Percentiles rank a stretch among this genome's conserved stretches.
phyloP scores from a whole-genome alignment of 331 rosid genomes.

The Acacia pycnantha region DNA sequence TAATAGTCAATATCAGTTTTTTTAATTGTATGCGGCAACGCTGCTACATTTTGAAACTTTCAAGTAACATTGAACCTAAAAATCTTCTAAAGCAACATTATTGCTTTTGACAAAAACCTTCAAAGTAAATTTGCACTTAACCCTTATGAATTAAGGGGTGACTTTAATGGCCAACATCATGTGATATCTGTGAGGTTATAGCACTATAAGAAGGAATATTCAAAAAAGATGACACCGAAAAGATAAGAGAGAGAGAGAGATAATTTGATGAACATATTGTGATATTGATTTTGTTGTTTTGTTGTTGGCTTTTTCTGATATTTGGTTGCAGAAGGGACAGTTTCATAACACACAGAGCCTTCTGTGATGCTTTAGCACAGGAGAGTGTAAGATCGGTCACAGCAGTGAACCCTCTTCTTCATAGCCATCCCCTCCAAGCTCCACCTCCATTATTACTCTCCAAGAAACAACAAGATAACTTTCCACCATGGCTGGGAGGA shows the following conservation, averaged over 20 bases:
- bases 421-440: slow-evolving; percentile 28
- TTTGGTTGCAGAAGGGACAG: slow-evolving; percentile 64
- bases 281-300: slow-evolving; percentile 13
- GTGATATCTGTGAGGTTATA: background rate
- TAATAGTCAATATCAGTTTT: too few relatives aligned
- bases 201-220: background rate
- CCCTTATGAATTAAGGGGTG: too few relatives aligned
- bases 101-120: too few relatives aligned
- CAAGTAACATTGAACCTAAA: too few relatives aligned
- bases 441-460: background rate
- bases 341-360: slow-evolving; percentile 80
- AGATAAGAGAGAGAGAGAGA: slow-evolving; percentile 24
- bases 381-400: slow-evolving; percentile 46
- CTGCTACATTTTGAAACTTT: too few relatives aligned
- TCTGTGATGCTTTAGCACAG: slow-evolving; percentile 76
- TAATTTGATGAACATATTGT: background rate
- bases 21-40: too few relatives aligned
- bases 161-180: slow-evolving; percentile 19
- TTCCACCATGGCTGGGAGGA: slow-evolving; percentile 35
- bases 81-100: accelerated
- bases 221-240: slow-evolving; percentile 5
- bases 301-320: slow-evolving; percentile 24
- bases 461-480: background rate
- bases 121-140: too few relatives aligned
- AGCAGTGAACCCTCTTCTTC: slow-evolving; percentile 46